Base-by-base conservation (phyloP, 495 filamentous ascomycete species). In the Penicillium malachiteum region DNA sequence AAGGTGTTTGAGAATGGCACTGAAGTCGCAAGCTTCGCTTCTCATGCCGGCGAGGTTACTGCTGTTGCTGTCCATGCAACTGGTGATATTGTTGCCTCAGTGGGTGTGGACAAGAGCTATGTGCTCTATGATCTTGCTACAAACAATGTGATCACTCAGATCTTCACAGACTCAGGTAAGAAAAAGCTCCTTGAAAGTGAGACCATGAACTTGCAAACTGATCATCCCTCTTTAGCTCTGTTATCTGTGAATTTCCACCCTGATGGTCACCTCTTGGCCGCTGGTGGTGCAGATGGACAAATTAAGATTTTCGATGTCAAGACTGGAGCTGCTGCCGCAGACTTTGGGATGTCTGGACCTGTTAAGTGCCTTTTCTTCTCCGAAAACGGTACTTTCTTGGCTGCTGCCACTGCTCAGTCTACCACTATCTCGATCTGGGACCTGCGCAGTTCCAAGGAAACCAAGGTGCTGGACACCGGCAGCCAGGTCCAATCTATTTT, bases 361-460 rank as follows among this genome's bases (percentile, higher is more conserved):
- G 81, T 96, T 31, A 83, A 86, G 60, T 80, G 83, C 31, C 72
- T 98, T 7, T 77, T 84, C 59, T 98, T 98, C 76, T 97, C 92
- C 0, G 95, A 98, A 71, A 98, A 97, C 57, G 94, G 94, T n/a
- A 93, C 87, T 56, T 97, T 91, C 87, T 84, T 98, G 58, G 94
- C 95, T 9, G 84, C 89, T 1, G 83, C 85, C 13, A 81, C 82
- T 18, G 84, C 87, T 61, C 85, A 85, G 17, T 87, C 88, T 45
- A 88, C 84, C 7, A 86, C 78, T 14, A 85, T 96, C 48, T 85
- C 86, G 7, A 85, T 98, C 55, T 97, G 92, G 79, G 92, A 97
- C 72, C 79, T 98, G 39, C 88, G 94, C 53, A 96, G 91, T 70
- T 84, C 86, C 33, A 84, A 85, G 43, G 77, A 83, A 59, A 82